Conservation (phyloP, 192 early-diverging fungal genomes). For the Chytriomyces sp. region DNA sequence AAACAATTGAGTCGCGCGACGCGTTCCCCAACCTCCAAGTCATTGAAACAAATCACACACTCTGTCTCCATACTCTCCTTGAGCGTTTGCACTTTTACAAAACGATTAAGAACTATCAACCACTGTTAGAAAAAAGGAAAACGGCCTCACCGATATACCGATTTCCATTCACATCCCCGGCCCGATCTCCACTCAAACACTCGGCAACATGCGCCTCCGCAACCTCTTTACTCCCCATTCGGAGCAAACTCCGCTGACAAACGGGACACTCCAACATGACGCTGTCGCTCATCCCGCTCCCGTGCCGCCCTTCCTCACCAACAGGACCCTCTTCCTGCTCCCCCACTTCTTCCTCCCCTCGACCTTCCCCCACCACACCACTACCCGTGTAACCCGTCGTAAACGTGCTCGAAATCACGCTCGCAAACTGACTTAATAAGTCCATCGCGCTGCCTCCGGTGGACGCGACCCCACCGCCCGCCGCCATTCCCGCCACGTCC, state of each 20-base stretch:
- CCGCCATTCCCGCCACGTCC: background rate
- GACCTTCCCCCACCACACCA: conserved; percentile 5
- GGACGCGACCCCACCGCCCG: background rate
- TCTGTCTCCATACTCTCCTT: conserved; percentile 55
- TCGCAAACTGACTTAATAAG: conserved; percentile 1
- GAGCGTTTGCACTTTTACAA: conserved; percentile 35
- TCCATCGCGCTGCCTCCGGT: conserved; percentile 12
- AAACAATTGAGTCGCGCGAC: conserved; percentile 86
- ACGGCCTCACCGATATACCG: conserved; percentile 66
- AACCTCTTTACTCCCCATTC: conserved; percentile 43
- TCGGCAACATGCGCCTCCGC: conserved; percentile 63
- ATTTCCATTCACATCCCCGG: conserved; percentile 51
- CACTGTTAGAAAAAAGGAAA: background rate
- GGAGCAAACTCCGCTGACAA: conserved; percentile 56
- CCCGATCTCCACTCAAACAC: conserved; percentile 54
- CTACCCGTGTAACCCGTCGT: background rate
- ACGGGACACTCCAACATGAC: conserved; percentile 77
- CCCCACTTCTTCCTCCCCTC: no score
- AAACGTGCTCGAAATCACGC: background rate
- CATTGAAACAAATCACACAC: conserved; percentile 94
- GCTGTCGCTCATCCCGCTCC: conserved; percentile 37
- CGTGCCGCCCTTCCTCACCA: conserved; percentile 2
- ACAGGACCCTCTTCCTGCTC: no score
- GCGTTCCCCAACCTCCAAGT: conserved; percentile 62
- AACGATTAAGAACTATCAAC: background rate